These are phyloP conservation scores for Phtheirospermum japonicum DNA, from an alignment of 257 asterid species.

Conservation along the genomic window DNA sequence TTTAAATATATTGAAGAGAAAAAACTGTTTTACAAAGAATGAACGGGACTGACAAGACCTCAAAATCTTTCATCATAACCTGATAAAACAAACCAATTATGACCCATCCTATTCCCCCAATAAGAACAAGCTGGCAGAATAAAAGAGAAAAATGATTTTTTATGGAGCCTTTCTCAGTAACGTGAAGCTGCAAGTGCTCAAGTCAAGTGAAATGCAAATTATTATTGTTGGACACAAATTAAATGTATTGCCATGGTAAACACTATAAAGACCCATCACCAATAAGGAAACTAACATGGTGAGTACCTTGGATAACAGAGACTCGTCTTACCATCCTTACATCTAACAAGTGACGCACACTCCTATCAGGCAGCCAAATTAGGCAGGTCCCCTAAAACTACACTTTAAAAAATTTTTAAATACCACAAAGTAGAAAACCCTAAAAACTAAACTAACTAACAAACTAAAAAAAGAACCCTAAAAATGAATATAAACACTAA, in stretches of 20 bases:
- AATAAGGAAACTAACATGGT: conserved; percentile 23
- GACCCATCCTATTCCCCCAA: conserved; percentile 27
- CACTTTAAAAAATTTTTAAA: too few relatives aligned
- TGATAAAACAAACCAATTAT: conserved; percentile 25
- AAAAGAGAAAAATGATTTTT: neutral
- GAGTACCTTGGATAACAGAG: neutral
- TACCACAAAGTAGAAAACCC: too few relatives aligned
- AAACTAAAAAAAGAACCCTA: too few relatives aligned
- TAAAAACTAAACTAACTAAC: too few relatives aligned
- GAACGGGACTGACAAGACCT: conserved; percentile 20
- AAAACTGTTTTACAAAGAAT: conserved; percentile 13
- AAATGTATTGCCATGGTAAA: conserved; percentile 14
- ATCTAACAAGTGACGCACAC: neutral
- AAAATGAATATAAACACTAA: too few relatives aligned
- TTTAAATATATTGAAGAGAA: conserved; percentile 30
- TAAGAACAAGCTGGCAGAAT: conserved; percentile 6
- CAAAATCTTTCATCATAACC: conserved; percentile 19
- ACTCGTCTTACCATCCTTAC: conserved; percentile 20
- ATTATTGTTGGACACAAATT: conserved; percentile 7
- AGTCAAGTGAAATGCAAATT: conserved; percentile 10
- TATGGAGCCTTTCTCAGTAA: conserved; percentile 16
- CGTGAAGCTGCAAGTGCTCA: conserved; percentile 23
- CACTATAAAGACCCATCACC: conserved; percentile 13
- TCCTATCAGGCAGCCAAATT: too few relatives aligned
- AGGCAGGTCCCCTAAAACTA: too few relatives aligned